Conservation (phyloP, 805 yeast species). For the Metschnikowia bowlesiae region DNA sequence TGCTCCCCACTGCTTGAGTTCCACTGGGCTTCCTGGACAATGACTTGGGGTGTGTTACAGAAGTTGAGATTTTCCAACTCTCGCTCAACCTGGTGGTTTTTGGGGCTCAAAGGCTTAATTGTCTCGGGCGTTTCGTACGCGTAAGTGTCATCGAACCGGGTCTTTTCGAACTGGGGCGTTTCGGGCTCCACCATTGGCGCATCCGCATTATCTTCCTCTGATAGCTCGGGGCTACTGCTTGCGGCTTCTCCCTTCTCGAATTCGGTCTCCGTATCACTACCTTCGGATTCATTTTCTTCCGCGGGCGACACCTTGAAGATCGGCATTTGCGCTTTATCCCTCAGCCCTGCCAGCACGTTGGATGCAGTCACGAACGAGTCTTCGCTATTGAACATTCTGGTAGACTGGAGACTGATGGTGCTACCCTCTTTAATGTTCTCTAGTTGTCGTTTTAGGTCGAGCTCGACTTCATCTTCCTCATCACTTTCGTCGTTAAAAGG, state of each 20-base stretch:
- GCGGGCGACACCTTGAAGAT: conserved; percentile 5
- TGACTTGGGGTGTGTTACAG: neutral
- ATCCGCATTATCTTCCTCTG: neutral
- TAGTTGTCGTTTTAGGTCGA: conserved; percentile 37
- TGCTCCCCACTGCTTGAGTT: neutral
- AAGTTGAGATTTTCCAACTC: conserved; percentile 31
- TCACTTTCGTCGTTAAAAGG: conserved; percentile 21
- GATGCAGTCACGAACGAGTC: conserved; percentile 11
- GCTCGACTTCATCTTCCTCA: conserved; percentile 33
- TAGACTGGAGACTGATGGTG: conserved; percentile 6
- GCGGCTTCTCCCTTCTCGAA: neutral
- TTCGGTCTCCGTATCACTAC: conserved; percentile 9
- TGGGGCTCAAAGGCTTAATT: conserved; percentile 33
- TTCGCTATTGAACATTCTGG: conserved; percentile 1
- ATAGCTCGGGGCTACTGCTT: neutral
- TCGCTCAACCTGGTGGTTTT: conserved; percentile 28
- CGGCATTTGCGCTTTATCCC: conserved; percentile 3
- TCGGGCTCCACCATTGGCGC: conserved; percentile 2
- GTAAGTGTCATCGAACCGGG: conserved; percentile 1
- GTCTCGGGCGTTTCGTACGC: conserved; percentile 15
- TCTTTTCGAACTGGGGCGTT: conserved; percentile 7
- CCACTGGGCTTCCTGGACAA: neutral
- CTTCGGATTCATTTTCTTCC: neutral
- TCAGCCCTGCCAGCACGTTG: neutral
- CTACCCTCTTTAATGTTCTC: conserved; percentile 28